Percentiles rank a stretch among this genome's conserved stretches.
Evolutionary conservation across 2,329 filamentous ascomycete species (phyloP).

Genomic region (Penicillium concentricum): DNA sequence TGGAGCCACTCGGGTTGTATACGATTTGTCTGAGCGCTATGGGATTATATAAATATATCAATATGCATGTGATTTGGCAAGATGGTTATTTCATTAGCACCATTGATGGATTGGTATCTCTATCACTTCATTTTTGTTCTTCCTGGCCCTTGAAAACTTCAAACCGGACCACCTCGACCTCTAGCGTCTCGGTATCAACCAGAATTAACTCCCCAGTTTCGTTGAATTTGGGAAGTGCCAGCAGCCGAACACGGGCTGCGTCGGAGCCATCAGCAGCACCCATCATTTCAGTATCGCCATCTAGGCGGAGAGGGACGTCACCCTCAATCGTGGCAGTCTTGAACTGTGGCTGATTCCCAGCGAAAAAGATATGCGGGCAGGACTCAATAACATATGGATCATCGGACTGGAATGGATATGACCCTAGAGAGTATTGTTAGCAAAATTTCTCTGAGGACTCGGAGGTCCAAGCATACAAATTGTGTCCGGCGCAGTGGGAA

Average conservation of each 20-base stretch:
- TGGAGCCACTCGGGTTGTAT: slow-evolving; percentile 6
- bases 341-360: slow-evolving; percentile 79
- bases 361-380: slow-evolving; percentile 89
- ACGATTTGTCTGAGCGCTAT: background rate
- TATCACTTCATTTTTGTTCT: slow-evolving; percentile 32
- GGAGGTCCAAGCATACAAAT: slow-evolving; percentile 64
- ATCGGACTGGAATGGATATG: slow-evolving; percentile 91
- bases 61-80: background rate
- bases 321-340: slow-evolving; percentile 67
- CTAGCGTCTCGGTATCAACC: slow-evolving; percentile 80
- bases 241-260: slow-evolving; percentile 70
- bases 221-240: slow-evolving; percentile 81
- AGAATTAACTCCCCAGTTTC: slow-evolving; percentile 77
- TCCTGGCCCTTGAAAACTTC: slow-evolving; percentile 41
- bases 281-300: slow-evolving; percentile 37
- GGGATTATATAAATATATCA: background rate
- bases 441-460: background rate
- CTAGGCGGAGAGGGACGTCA: slow-evolving; percentile 31
- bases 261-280: slow-evolving; percentile 48
- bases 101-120: slow-evolving; percentile 10
- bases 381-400: slow-evolving; percentile 85
- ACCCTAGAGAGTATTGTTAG: slow-evolving; percentile 58
- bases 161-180: slow-evolving; percentile 69
- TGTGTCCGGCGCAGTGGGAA: slow-evolving; percentile 94
- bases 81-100: slow-evolving; percentile 8